Percentiles rank a stretch among this genome's conserved stretches.
These are phyloP conservation scores for Monocercomonoides exilis DNA, from an alignment of 78 protist species.

Conservation along the genomic window DNA sequence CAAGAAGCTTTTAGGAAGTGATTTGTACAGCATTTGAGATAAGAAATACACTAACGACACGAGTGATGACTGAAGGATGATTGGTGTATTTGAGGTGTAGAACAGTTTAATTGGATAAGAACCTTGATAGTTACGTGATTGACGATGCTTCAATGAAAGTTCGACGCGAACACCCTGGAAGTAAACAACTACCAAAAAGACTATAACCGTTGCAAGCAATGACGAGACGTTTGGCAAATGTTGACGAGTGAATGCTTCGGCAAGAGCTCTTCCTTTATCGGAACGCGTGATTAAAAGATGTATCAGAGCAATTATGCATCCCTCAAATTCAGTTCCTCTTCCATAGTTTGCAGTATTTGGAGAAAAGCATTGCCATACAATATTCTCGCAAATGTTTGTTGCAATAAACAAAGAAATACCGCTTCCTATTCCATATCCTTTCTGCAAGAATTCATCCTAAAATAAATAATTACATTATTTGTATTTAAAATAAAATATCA, in stretches of 20 bases:
- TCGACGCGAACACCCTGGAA: constrained; percentile 96
- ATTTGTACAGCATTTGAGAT: constrained; percentile 88
- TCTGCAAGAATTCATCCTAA: constrained; percentile 93
- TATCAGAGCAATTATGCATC: constrained; percentile 96
- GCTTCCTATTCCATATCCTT: constrained; percentile 98
- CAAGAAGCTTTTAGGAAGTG: constrained; percentile 75
- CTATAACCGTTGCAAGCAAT: constrained; percentile 90
- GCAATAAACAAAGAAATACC: constrained; percentile 99
- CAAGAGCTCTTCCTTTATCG: constrained; percentile 88
- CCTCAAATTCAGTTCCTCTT: constrained; percentile 97
- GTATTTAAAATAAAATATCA: background rate
- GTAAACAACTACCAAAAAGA: constrained; percentile 94
- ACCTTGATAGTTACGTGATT: constrained; percentile 43
- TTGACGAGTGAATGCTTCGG: constrained; percentile 94
- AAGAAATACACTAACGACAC: constrained; percentile 88
- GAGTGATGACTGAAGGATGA: constrained; percentile 95
- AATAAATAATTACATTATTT: background rate
- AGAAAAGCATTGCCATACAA: constrained; percentile 95
- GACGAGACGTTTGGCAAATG: constrained; percentile 96
- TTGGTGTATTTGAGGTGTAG: constrained; percentile 99
- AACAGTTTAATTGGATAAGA: constrained; percentile 97
- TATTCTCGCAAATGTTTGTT: constrained; percentile 98
- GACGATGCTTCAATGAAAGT: constrained; percentile 24
- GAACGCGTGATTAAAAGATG: constrained; percentile 69
- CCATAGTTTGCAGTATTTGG: constrained; percentile 95